Evolutionary conservation across 2,329 filamentous ascomycete species (phyloP).

Genomic region (Colletotrichum horii): DNA sequence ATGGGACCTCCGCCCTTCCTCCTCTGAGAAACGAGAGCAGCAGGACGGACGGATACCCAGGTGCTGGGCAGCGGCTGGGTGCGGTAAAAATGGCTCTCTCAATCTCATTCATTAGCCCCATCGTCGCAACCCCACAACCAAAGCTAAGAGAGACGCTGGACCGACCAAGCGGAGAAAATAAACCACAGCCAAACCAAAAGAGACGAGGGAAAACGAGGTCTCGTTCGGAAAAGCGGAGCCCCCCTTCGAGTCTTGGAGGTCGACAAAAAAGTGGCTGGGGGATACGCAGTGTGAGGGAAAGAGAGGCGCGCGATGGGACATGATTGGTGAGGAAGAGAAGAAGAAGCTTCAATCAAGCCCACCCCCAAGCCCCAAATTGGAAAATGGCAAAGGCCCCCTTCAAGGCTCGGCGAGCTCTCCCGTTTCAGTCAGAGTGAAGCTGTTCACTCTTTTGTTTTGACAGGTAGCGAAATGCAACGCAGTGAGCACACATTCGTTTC

Average conservation of each 20-base stretch:
- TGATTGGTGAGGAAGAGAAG: neutral
- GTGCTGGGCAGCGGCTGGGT: neutral
- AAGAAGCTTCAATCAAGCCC: neutral
- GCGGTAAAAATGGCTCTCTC: neutral
- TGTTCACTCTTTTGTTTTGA: neutral
- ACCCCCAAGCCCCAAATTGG: neutral
- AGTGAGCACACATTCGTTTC: neutral
- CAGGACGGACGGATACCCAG: neutral
- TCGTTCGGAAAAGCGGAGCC: neutral
- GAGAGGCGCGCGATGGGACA: neutral
- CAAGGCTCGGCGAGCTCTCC: neutral
- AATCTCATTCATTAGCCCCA: neutral
- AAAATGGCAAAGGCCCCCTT: neutral
- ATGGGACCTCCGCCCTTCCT: neutral
- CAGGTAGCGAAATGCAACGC: neutral
- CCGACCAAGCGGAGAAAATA: neutral
- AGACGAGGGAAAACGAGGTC: neutral
- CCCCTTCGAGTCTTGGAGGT: neutral
- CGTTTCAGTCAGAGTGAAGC: constrained; percentile 15
- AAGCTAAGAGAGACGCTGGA: neutral
- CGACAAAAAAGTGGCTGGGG: neutral
- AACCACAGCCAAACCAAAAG: neutral
- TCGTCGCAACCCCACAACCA: neutral
- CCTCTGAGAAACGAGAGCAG: neutral
- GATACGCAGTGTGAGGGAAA: neutral